Conservation (phyloP, 129 eudicot species). For the Artemisia tridentata region DNA sequence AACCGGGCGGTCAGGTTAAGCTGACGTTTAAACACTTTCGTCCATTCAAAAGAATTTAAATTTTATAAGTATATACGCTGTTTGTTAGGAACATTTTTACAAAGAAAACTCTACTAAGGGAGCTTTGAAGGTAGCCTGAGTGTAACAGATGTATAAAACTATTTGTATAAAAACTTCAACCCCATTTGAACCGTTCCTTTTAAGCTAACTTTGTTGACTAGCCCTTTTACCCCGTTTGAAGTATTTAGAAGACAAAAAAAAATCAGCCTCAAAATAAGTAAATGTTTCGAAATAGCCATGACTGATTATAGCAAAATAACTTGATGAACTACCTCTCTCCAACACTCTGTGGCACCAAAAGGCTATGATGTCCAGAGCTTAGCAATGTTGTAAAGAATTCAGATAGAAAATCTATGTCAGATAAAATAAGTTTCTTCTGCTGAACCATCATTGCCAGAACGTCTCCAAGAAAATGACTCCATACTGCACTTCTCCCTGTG, state of each 20-base stretch:
- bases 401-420: conserved; percentile 60
- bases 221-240: not conserved
- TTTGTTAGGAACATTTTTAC: too few species aligned
- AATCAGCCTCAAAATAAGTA: not conserved
- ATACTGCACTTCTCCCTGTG: conserved; percentile 55
- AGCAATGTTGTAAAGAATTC: conserved; percentile 65
- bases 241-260: not conserved
- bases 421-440: conserved; percentile 68
- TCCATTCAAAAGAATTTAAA: too few species aligned
- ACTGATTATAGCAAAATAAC: not conserved
- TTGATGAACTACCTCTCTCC: conserved; percentile 55
- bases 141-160: too few species aligned
- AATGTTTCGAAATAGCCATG: not conserved
- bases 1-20: too few species aligned
- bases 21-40: too few species aligned
- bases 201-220: not conserved
- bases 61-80: too few species aligned
- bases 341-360: conserved; percentile 62
- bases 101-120: too few species aligned
- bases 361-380: conserved; percentile 46
- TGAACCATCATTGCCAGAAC: conserved; percentile 63
- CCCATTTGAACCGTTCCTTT: not conserved
- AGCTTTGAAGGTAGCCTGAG: too few species aligned
- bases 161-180: not conserved
- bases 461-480: conserved; percentile 63